Evolutionary conservation across 2,329 filamentous ascomycete species (phyloP).

Genomic region (Spiromastix sp.): DNA sequence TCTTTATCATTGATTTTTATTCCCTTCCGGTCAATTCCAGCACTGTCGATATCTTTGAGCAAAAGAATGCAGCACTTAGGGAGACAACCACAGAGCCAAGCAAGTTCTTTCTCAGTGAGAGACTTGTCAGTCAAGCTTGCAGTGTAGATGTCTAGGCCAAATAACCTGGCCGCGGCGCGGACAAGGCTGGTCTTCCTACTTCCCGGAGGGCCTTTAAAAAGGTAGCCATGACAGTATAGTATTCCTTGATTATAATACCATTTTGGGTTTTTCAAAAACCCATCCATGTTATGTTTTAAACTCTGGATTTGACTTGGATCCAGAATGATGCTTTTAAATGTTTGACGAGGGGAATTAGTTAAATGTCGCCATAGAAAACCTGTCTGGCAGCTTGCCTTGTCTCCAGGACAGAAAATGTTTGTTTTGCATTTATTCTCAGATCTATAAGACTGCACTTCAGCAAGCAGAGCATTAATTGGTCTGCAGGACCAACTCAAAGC

Average conservation of each 20-base stretch:
- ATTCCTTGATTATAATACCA: conserved; percentile 80
- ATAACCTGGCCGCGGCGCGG: conserved; percentile 58
- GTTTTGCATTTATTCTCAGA: not conserved
- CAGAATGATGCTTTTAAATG: not conserved
- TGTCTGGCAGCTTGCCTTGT: not conserved
- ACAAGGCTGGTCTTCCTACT: conserved; percentile 68
- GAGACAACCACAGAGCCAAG: conserved; percentile 53
- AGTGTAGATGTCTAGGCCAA: conserved; percentile 62
- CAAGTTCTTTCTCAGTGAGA: conserved; percentile 56
- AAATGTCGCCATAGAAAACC: not conserved
- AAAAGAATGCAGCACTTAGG: conserved; percentile 62
- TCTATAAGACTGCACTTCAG: not conserved
- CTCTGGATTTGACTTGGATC: not conserved
- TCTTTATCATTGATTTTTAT: conserved; percentile 5
- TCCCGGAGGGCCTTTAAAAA: conserved; percentile 69
- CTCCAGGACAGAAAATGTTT: conserved; percentile 1
- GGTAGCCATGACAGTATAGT: conserved; percentile 72
- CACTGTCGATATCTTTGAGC: conserved; percentile 65
- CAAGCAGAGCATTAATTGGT: not conserved
- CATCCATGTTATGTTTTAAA: not conserved
- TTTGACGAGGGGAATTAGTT: not conserved
- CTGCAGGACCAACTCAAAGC: conserved; percentile 1
- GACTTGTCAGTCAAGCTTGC: conserved; percentile 59
- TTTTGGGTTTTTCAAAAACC: conserved; percentile 19
- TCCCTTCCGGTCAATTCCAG: conserved; percentile 46